Conservation (phyloP, 495 filamentous ascomycete genomes). For the Penicillium parvum region DNA sequence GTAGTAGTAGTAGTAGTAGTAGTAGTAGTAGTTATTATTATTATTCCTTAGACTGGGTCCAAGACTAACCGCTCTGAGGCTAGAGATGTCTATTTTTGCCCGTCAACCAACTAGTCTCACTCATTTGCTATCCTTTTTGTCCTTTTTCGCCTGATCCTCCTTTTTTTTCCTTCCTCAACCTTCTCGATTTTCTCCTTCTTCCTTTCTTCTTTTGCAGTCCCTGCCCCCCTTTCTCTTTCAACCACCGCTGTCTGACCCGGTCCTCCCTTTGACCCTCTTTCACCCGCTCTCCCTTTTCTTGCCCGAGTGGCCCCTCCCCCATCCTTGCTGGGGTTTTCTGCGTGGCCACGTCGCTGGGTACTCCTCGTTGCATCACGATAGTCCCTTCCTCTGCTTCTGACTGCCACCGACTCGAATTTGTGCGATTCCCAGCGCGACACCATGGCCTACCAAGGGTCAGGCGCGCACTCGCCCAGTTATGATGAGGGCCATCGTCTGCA, state of each 20-base stretch:
- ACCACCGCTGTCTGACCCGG: neutral
- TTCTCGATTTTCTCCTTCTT: neutral
- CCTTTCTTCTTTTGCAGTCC: neutral
- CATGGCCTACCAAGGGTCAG: slow-evolving; percentile 53
- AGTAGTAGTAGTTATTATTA: too few relatives aligned
- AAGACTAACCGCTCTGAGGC: slow-evolving; percentile 11
- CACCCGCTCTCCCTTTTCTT: slow-evolving; percentile 2
- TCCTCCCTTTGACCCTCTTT: slow-evolving; percentile 2
- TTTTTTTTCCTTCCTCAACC: slow-evolving; percentile 11
- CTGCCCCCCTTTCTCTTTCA: neutral
- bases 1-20: too few relatives aligned
- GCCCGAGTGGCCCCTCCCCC: neutral
- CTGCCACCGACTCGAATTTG: slow-evolving; percentile 4
- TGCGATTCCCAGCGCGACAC: slow-evolving; percentile 27
- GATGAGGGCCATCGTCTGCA: slow-evolving; percentile 59
- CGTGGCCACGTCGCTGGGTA: slow-evolving; percentile 8
- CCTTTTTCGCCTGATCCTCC: slow-evolving; percentile 2
- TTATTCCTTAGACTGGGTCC: neutral
- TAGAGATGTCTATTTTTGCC: slow-evolving; percentile 28
- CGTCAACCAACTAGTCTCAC: slow-evolving; percentile 10
- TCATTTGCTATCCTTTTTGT: neutral
- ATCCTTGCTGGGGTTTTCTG: too few relatives aligned
- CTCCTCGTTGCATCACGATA: slow-evolving; percentile 20
- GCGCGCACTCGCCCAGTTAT: slow-evolving; percentile 33
- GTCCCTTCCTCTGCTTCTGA: slow-evolving; percentile 15